These are phyloP conservation scores for Backusella psychrophila DNA, from an alignment of 192 early-diverging fungal genomes.

Conservation along the genomic window DNA sequence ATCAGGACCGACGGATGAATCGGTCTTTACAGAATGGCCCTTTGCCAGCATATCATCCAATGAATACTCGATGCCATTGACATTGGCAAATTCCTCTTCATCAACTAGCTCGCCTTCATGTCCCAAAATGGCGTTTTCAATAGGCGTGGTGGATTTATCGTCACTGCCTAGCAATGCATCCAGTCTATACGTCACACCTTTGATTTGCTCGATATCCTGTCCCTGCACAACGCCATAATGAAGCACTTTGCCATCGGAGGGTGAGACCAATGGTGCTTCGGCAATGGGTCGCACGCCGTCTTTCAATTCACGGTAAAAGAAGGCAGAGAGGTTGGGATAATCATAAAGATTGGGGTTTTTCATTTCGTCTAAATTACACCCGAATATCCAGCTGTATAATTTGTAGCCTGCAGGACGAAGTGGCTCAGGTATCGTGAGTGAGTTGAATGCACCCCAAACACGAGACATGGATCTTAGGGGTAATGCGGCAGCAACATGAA, in stretches of 20 bases:
- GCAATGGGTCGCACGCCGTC: conserved; percentile 72
- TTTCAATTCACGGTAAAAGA: conserved; percentile 92
- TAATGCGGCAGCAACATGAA: conserved; percentile 81
- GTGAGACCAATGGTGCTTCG: conserved; percentile 70
- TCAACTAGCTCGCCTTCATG: conserved; percentile 41
- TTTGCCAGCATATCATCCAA: conserved; percentile 70
- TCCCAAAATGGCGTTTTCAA: conserved; percentile 23
- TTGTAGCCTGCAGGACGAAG: conserved; percentile 75
- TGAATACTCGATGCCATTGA: conserved; percentile 85
- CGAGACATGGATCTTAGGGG: conserved; percentile 90
- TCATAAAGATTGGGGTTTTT: conserved; percentile 71
- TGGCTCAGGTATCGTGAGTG: conserved; percentile 72
- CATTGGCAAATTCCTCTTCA: conserved; percentile 83
- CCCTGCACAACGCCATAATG: conserved; percentile 83
- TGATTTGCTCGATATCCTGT: conserved; percentile 87
- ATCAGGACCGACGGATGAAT: conserved; percentile 37
- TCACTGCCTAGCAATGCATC: conserved; percentile 71
- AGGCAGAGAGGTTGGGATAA: conserved; percentile 85
- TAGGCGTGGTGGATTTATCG: conserved; percentile 38
- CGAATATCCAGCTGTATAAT: conserved; percentile 83
- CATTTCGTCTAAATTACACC: conserved; percentile 94
- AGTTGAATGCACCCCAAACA: conserved; percentile 89
- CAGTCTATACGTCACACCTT: conserved; percentile 89
- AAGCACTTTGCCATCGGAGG: conserved; percentile 89
- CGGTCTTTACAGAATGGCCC: conserved; percentile 26